phyloP scores from a whole-genome alignment of 169 alveolate species.

The Plasmodium inui region DNA sequence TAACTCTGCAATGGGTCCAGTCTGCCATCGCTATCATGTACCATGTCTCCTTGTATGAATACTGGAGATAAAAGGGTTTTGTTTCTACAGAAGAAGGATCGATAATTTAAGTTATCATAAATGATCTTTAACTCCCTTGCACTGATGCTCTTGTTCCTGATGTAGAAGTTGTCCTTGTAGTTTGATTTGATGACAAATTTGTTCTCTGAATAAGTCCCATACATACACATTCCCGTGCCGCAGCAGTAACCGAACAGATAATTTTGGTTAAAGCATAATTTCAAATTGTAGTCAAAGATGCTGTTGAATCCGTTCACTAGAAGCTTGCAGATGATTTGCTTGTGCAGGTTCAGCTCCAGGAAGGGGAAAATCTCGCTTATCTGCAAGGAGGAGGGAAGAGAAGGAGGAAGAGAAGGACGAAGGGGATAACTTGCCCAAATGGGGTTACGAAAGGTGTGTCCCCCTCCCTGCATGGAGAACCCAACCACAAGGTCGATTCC shows the following conservation, averaged over 20 bases:
- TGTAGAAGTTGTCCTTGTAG: slow-evolving; percentile 59
- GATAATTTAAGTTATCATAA: slow-evolving; percentile 60
- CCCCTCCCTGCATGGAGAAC: neutral
- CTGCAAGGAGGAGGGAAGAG: neutral
- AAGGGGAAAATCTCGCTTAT: slow-evolving; percentile 74
- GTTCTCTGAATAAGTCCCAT: slow-evolving; percentile 61
- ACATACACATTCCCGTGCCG: slow-evolving; percentile 65
- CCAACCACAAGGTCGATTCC: neutral
- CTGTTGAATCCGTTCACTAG: slow-evolving; percentile 71
- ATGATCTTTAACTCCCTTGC: slow-evolving; percentile 37
- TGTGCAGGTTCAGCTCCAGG: slow-evolving; percentile 73
- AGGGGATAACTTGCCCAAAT: neutral
- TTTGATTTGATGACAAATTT: slow-evolving; percentile 63
- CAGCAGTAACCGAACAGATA: slow-evolving; percentile 58
- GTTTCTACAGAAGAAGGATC: slow-evolving; percentile 66
- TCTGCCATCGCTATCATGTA: neutral
- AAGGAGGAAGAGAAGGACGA: neutral
- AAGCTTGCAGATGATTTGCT: slow-evolving; percentile 71
- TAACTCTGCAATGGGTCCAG: neutral
- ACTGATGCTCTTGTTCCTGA: slow-evolving; percentile 23
- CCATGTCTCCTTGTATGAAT: slow-evolving; percentile 30
- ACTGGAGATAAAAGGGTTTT: slow-evolving; percentile 64
- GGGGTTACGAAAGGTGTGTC: neutral
- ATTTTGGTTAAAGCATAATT: slow-evolving; percentile 56
- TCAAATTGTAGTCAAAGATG: slow-evolving; percentile 57